Base-by-base conservation (phyloP, 2,329 filamentous ascomycete species). In the Pseudocercospora musae region DNA sequence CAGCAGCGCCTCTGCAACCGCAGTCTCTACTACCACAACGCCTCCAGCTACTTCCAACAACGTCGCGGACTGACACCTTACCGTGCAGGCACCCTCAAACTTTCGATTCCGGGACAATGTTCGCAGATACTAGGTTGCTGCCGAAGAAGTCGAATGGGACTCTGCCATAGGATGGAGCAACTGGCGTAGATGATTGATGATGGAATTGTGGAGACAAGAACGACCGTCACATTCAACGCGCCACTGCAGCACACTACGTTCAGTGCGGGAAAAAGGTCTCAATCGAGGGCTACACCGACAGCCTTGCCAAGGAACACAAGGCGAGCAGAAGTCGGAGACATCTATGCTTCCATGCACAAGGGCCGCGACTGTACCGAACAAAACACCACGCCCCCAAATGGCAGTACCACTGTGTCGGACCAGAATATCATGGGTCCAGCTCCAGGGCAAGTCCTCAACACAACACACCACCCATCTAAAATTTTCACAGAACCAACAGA, bases 281-380 rank as follows among this genome's bases (percentile, higher is more conserved):
- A 73, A 74, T 59, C 66, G 69, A n/a, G n/a, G 73, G 72, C 8
- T 74, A 75, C 60, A 75, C 72, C 7, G 72, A 72, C 40, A 50
- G 8, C 58, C 65, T n/a, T 71, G 63, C 66, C 70, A 72, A 49
- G 70, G 70, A 5, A 69, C 65, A 21, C 66, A 65, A 53, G 70
- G 10, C 55, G 70, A n/a, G 55, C 49, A 29, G 70, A 72, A 56
- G 70, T 72, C 13, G 69, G 69, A 23, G 70, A 72, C 50, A 60
- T 72, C 63, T 71, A 71, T 56, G 69, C 69, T 4, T 69, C 62
- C 7, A 70, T 72, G 69, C 70, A 72, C 44, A 69, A 71, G 57
- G 70, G 70, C 20, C 60, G 65, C 48, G 64, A 63, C 13, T 72
- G 70, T 59, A n/a, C 64, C 66, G 3, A 70, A 70, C 61, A n/a